Base-by-base conservation (phyloP, 2,329 filamentous ascomycete species). In the Fusarium praegraminearum region DNA sequence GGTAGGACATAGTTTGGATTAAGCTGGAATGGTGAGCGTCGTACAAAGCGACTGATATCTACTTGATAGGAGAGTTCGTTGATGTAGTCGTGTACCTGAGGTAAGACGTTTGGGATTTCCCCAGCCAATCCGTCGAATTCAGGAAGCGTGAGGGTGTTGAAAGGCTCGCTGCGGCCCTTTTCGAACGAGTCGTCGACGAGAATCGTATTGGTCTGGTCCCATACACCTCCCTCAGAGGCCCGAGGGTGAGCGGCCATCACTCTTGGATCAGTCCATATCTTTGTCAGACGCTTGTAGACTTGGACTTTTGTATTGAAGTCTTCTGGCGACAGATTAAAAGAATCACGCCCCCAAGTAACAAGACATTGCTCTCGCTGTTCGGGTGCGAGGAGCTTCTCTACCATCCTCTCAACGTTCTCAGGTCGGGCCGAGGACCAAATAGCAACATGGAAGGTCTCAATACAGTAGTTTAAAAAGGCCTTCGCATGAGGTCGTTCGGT, bases 341-440 rank as follows among this genome's bases (percentile, higher is more conserved):
- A 87, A 74, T 97, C 91, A 32, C 96, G 89, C 8, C 85, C 91
- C 94, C 94, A 98, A 57, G 90, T 81, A 20, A 90, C 91, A 32
- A 93, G 83, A 20, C 97, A 84, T 26, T 83, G 79, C 0, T 79
- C 60, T 33, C 82, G 83, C 71, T 91, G 84, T 2, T 84, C 76
- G 0, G 80, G 78, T 0, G 84, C 82, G 61, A 97, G 85, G 1
- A 97, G 85, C 50, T 87, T 81, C 4, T 82, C 80, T 65, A 93
- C 88, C 84, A 97, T 92, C 36, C 80, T 81, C 11, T 79, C 70
- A 16, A 97, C 93, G 69, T 96, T 98, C 2, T 86, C 79, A 0
- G 90, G 90, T 22, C 85, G 87, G 0, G 95, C 94, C 9, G 93
- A 97, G 2, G 95, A 97, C 94, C 95, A 99, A 61, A 98, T 88